Base-by-base conservation (phyloP, 2,329 filamentous ascomycete species). In the Teratosphaeria pseudoeucalypti region DNA sequence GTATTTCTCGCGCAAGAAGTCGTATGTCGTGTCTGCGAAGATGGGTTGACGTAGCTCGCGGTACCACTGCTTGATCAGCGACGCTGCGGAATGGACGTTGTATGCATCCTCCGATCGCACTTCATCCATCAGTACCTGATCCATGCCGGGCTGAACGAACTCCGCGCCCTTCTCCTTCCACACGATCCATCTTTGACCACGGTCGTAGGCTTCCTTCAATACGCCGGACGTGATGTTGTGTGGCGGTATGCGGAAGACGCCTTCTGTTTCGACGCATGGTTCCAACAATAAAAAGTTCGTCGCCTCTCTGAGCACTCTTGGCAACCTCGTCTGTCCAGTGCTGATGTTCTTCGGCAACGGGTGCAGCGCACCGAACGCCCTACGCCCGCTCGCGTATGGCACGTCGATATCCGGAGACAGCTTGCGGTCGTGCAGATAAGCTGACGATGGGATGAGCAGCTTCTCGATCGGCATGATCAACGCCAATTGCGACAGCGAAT, bases 61-160 rank as follows among this genome's bases (percentile, higher is more conserved):
- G 62, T 83, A 83, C 79, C 81, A 83, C 9, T 76, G 68, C 67
- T 83, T 83, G 70, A 82, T 78, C 53, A 83, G 64, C 6, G 76
- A 78, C 10, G 80, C 79, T 3, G 80, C 80, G 60, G 79, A 74
- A 63, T 79, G 79, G 1, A 81, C 78, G 1, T 78, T 77, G 66
- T 82, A 83, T 6, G 80, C 76, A 63, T 82, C 79, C 57, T 73
- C 73, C 4, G 74, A 70, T 34, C 79, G 76, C 5, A 81, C 68
- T 59, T 81, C 77, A 27, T 73, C 72, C 3, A 81, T 55, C n/a
- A 70, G 59, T 1, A 57, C 43, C 43, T 61, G 62, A 52, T 67
- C 67, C 29, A 79, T 74, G 23, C 75, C 75, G 4, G 72, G 72
- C 58, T 71, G 66, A 2, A 66, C 67, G 27, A 70, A 64, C 1